Percentiles rank a stretch among this genome's conserved stretches.
These are phyloP conservation scores for Royoungia palumana DNA, from an alignment of 768 basidiomycete species.

Conservation along the genomic window DNA sequence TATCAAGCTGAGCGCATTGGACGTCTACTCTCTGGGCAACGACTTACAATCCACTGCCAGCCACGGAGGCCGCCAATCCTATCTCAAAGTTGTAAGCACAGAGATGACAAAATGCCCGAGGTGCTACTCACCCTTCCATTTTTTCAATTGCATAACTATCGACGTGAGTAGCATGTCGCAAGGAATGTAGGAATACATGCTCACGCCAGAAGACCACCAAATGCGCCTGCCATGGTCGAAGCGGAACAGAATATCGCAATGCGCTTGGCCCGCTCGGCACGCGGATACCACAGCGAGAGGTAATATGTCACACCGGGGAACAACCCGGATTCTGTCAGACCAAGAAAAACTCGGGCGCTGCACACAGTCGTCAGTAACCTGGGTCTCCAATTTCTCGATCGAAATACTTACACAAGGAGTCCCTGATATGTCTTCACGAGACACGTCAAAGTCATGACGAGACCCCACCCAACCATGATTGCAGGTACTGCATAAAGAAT, in stretches of 20 bases:
- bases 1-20: not conserved
- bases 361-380: not conserved
- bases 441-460: conserved; percentile 30
- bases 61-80: conserved; percentile 19
- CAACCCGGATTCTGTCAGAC: conserved; percentile 40
- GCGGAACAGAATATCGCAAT: conserved; percentile 59
- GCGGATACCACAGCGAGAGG: conserved; percentile 53
- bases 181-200: conserved; percentile 5
- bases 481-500: conserved; percentile 27
- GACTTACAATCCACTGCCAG: conserved; percentile 30
- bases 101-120: conserved; percentile 5
- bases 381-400: too few relatives aligned
- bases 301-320: conserved; percentile 36
- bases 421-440: conserved; percentile 25
- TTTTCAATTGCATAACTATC: conserved; percentile 30
- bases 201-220: conserved; percentile 44
- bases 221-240: conserved; percentile 48
- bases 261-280: conserved; percentile 49
- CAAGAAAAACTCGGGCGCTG: conserved; percentile 37
- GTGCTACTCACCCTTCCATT: conserved; percentile 27
- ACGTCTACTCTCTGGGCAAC: not conserved
- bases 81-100: not conserved
- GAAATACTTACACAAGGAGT: conserved; percentile 20
- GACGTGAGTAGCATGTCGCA: not conserved
- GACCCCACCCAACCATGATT: conserved; percentile 32